A percentile compares a stretch with the other conserved stretches of the same genome.
phyloP scores from a whole-genome alignment of 805 yeast species.

The Teunomyces atbi region DNA sequence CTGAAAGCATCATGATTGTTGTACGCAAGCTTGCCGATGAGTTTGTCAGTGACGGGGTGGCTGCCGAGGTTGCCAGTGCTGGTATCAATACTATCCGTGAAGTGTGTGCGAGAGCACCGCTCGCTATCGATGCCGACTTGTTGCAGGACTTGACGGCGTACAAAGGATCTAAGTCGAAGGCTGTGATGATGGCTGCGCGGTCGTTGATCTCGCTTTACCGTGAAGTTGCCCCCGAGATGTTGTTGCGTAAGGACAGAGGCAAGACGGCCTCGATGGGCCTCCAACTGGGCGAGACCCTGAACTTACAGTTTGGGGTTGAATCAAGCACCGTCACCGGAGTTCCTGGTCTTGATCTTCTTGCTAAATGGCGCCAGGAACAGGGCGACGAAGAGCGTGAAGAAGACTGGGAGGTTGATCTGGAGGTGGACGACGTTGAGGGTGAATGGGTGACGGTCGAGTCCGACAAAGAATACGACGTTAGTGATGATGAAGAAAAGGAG shows the following conservation, averaged over 20 bases:
- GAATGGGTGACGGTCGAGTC: conserved; percentile 91
- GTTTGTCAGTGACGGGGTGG: conserved; percentile 97
- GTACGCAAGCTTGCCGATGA: conserved; percentile 94
- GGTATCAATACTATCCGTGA: conserved; percentile 96
- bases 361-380: conserved; percentile 74
- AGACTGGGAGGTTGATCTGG: conserved; percentile 56
- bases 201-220: conserved; percentile 82
- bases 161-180: conserved; percentile 89
- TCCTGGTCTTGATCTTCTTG: conserved; percentile 88
- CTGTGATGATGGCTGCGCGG: conserved; percentile 93
- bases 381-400: conserved; percentile 45
- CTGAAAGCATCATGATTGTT: conserved; percentile 78
- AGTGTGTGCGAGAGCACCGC: conserved; percentile 87
- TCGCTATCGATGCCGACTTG: conserved; percentile 85
- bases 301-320: conserved; percentile 72
- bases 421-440: conserved; percentile 65
- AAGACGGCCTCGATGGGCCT: conserved; percentile 84
- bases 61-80: conserved; percentile 96
- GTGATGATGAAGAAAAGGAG: conserved; percentile 48
- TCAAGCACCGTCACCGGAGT: conserved; percentile 61
- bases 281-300: conserved; percentile 51
- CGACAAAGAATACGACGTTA: conserved; percentile 68
- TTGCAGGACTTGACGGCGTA: conserved; percentile 88
- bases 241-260: conserved; percentile 87
- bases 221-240: conserved; percentile 96